These are phyloP conservation scores for Stylosanthes scabra DNA, from an alignment of 331 rosid species.

Conservation along the genomic window DNA sequence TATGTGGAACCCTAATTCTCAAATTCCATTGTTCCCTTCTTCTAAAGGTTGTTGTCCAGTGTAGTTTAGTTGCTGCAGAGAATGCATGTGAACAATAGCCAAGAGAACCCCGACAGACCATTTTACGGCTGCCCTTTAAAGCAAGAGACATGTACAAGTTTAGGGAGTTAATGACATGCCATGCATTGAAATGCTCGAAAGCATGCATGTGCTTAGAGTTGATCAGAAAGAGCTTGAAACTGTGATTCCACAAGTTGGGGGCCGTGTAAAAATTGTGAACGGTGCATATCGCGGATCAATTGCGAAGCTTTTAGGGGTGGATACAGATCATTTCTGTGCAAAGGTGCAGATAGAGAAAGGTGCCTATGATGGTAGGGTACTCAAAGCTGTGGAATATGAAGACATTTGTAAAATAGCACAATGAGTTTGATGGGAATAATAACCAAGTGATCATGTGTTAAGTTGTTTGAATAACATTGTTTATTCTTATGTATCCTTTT, in stretches of 20 bases:
- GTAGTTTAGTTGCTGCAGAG: too few relatives aligned
- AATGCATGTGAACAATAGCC: too few relatives aligned
- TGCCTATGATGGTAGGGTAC: constrained; percentile 85
- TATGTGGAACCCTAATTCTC: too few relatives aligned
- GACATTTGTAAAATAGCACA: constrained; percentile 73
- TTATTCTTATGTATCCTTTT: background rate
- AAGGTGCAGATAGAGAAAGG: constrained; percentile 95
- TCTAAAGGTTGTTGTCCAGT: too few relatives aligned
- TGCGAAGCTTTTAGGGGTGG: constrained; percentile 75
- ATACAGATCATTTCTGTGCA: constrained; percentile 68
- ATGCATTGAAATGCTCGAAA: constrained; percentile 86
- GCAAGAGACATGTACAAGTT: too few relatives aligned
- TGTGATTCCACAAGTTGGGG: constrained; percentile 87
- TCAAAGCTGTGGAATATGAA: constrained; percentile 81
- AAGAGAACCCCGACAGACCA: too few relatives aligned
- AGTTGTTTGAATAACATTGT: constrained; percentile 20
- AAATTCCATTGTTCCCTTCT: too few relatives aligned
- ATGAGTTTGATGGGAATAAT: constrained; percentile 37
- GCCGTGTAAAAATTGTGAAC: constrained; percentile 79
- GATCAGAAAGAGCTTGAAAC: constrained; percentile 89
- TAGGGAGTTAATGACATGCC: too few relatives aligned
- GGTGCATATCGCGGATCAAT: constrained; percentile 84
- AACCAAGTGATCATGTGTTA: background rate
- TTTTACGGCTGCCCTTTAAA: too few relatives aligned
- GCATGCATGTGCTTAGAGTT: constrained; percentile 85